Percentiles rank a stretch among this genome's conserved stretches.
These are phyloP conservation scores for Ophiostoma triangulosporum DNA, from an alignment of 2,329 filamentous ascomycete genomes.

Conservation along the genomic window DNA sequence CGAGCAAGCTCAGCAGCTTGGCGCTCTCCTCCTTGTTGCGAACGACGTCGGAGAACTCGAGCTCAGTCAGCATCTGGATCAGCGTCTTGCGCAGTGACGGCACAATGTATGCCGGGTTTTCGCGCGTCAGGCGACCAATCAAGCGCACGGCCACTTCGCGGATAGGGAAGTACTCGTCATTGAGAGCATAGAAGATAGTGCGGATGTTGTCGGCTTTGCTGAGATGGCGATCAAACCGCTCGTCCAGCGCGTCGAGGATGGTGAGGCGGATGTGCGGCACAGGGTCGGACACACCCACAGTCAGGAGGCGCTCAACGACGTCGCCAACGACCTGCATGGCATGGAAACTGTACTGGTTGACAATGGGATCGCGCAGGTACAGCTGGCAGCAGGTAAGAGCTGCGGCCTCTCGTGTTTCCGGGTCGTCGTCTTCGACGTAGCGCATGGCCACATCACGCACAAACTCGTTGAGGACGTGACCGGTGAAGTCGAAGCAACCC, in stretches of 20 bases:
- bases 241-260: constrained; percentile 78
- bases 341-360: constrained; percentile 94
- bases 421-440: constrained; percentile 92
- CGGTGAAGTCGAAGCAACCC: constrained; percentile 92
- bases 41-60: constrained; percentile 89
- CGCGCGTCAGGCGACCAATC: constrained; percentile 78
- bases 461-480: constrained; percentile 93
- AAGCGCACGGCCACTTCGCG: constrained; percentile 92
- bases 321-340: constrained; percentile 95
- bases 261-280: constrained; percentile 80
- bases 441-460: constrained; percentile 96
- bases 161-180: constrained; percentile 87
- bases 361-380: constrained; percentile 91
- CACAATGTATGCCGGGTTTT: constrained; percentile 95
- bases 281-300: constrained; percentile 84
- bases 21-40: constrained; percentile 95
- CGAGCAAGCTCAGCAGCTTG: constrained; percentile 79
- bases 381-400: constrained; percentile 96
- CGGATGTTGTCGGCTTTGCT: constrained; percentile 95
- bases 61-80: constrained; percentile 88
- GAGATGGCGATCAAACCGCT: constrained; percentile 91
- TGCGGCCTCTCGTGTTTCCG: constrained; percentile 84
- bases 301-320: constrained; percentile 92
- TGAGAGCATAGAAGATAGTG: constrained; percentile 85
- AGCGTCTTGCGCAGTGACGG: constrained; percentile 88